Conservation (phyloP, 192 early-diverging fungal genomes). For the Coemansia sp. region DNA sequence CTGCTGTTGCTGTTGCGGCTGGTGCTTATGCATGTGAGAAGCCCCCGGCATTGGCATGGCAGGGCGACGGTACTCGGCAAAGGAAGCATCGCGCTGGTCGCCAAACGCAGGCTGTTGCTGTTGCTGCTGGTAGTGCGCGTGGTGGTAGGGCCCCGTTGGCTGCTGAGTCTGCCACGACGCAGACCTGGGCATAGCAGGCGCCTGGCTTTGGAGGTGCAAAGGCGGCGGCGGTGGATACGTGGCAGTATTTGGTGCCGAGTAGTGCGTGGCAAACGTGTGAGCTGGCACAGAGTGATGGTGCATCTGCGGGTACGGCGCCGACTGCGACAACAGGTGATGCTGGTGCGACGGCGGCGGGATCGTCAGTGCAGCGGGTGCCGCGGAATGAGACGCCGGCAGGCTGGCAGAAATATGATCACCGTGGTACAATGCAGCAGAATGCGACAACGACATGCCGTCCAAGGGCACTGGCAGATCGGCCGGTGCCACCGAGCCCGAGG, state of each 20-base stretch:
- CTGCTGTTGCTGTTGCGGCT: slow-evolving; percentile 9
- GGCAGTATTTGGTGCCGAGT: slow-evolving; percentile 7
- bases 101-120: slow-evolving; percentile 9
- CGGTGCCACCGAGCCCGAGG: slow-evolving; percentile 3
- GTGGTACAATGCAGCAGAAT: neutral
- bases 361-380: neutral
- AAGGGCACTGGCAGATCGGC: neutral
- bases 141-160: neutral
- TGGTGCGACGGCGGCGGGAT: neutral
- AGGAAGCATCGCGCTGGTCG: neutral
- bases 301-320: neutral
- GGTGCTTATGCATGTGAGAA: slow-evolving; percentile 2
- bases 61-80: neutral
- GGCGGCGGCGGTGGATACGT: neutral
- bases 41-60: neutral
- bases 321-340: slow-evolving; percentile 2
- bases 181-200: neutral
- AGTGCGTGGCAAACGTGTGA: neutral
- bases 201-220: neutral
- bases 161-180: slow-evolving; percentile 7
- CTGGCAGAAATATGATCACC: neutral
- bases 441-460: neutral
- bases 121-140: neutral
- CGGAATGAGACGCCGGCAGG: neutral
- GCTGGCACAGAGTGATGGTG: neutral